A percentile compares a stretch with the other conserved stretches of the same genome.
Conservation (phyloP, 495 filamentous ascomycete species). For the Hypoxylon perforatum region DNA sequence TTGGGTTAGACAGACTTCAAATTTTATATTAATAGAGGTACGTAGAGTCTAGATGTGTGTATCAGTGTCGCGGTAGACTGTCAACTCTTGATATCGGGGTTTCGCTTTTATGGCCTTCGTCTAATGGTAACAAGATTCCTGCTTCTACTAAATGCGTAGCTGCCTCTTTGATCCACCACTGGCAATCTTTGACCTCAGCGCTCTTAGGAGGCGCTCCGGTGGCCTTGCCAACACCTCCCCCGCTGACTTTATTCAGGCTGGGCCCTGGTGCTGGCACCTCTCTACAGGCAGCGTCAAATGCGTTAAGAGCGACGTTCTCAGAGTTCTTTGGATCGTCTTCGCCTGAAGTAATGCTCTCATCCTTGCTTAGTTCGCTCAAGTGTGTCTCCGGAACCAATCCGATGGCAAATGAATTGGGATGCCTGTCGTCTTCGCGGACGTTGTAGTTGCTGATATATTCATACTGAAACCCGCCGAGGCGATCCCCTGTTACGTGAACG, state of each 20-base stretch:
- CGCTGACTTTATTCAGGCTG: slow-evolving; percentile 19
- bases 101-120: slow-evolving; percentile 1
- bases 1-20: no score
- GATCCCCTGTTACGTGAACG: slow-evolving; percentile 25
- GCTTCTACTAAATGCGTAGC: slow-evolving; percentile 1
- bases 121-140: slow-evolving; percentile 10
- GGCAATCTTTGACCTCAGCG: slow-evolving; percentile 12
- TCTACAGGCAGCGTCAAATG: slow-evolving; percentile 14
- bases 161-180: slow-evolving; percentile 20
- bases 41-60: not conserved
- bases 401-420: slow-evolving; percentile 22
- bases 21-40: no score
- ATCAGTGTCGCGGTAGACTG: slow-evolving; percentile 14
- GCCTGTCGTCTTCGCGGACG: slow-evolving; percentile 25
- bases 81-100: slow-evolving; percentile 3
- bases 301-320: slow-evolving; percentile 5
- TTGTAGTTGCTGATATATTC: slow-evolving; percentile 29
- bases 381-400: slow-evolving; percentile 19
- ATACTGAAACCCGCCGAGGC: slow-evolving; percentile 24
- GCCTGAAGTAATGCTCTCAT: not conserved
- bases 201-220: slow-evolving; percentile 7
- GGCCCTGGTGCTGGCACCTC: slow-evolving; percentile 20
- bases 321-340: not conserved
- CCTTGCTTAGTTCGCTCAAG: slow-evolving; percentile 6
- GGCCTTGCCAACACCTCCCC: slow-evolving; percentile 1